Base-by-base conservation (phyloP, 2,329 filamentous ascomycete genomes). In the Botryotinia globosa region DNA sequence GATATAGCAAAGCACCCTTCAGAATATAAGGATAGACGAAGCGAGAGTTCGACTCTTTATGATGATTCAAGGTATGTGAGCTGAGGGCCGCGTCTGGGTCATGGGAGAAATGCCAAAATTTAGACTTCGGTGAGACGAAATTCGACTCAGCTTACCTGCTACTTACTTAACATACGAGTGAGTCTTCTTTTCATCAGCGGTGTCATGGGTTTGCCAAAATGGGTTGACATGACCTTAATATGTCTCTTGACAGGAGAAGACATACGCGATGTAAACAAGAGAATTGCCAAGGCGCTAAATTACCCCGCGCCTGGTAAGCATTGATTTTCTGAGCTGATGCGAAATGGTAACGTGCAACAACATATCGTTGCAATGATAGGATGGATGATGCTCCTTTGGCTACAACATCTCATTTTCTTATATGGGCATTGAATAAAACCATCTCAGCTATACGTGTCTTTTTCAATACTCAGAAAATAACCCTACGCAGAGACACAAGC, bases 231-330 rank as follows among this genome's bases (percentile, higher is more conserved):
- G 16, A 12, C 3, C 22, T 16, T 9, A 6, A 39, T 39, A 9
- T 39, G 39, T 10, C 5, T 48, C 25, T 66, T 14, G 25, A 54
- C 25, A 14, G 25, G n/a, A 37, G 25, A 39, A 54, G 64, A 51
- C 12, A 39, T 25, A 51, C 63, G 9, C 4, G 63, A 66, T n/a
- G 22, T 54, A n/a, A 66, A 39, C 16, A 54, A 10, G 8, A 39
- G 34, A 66, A 37, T 32, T 54, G 64, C 45, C 45, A 66, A 66
- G 64, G 64, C 45, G 45, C 45, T 66, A 66, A 51, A 29, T 9
- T 51, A 39, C 45, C 44, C 64, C 45, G 45, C 64, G 48, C 64
- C 64, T 48, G 45, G 44, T 66, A 45, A 66, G 25, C 32, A 37
- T 54, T 29, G 22, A 39, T 7, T 20, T 45, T 45, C 1, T 32